Base-by-base conservation (phyloP, 108 stramenopile genomes). In the Cyclostephanos invisitatus region DNA sequence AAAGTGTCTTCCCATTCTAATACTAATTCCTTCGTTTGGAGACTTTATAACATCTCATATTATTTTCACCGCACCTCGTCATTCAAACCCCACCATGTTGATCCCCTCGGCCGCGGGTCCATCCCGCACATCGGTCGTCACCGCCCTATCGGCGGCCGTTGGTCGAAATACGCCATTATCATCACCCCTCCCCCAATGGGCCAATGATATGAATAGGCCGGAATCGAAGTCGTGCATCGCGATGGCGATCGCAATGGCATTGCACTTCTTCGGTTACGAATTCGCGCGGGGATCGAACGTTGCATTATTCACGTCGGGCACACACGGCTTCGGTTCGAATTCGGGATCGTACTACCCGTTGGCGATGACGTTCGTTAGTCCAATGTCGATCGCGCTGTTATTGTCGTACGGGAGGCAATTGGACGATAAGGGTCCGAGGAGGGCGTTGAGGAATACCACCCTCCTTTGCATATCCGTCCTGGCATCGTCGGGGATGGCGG, bases 241-340 rank as follows among this genome's bases (percentile, higher is more conserved):
- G n/a, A 93, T 90, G 89, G 85, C 90, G 0, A 36, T 81, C 10
- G 89, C 85, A 53, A 92, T 92, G 91, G 71, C 89, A 2, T 67
- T 83, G 12, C 92, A 93, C 62, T 93, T 89, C 70, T 64, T 85
- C 18, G 89, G 90, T 12, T 91, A 93, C 50, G 84, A 83, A 66
- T 81, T 91, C 49, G 92, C 92, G 25, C 79, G 92, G 5, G 83
- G 89, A 4, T 75, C 89, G 36, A 89, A 89, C 49, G 67, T 89
- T 42, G 78, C 90, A 0, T 70, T 93, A 1, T 93, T 93, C 62
- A 93, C 92, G 11, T 93, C 92, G n/a, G 62, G 51, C 36, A 71
- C 85, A 1, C 75, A 86, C 15, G 92, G 92, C 18, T 93, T 89
- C 55, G 78, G 78, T 0, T 51, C 68, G 12, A 61, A 44, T 27